These are phyloP conservation scores for Dichomitus squalens DNA, from an alignment of 1,284 basidiomycete species.

Conservation along the genomic window DNA sequence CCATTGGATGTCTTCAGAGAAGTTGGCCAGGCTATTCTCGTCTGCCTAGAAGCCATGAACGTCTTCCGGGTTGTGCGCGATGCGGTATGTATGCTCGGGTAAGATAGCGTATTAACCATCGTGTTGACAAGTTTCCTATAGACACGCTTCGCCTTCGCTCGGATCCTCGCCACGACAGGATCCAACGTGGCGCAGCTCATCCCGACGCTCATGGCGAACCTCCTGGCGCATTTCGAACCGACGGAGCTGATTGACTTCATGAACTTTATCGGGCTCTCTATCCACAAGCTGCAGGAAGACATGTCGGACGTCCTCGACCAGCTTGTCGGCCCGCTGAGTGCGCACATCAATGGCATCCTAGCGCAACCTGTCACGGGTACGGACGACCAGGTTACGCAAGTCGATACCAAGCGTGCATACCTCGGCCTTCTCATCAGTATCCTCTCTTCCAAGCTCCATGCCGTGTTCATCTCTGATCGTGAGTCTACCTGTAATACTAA, in stretches of 20 bases:
- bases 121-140: slow-evolving; percentile 33
- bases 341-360: slow-evolving; percentile 83
- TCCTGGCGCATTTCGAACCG: slow-evolving; percentile 90
- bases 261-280: slow-evolving; percentile 89
- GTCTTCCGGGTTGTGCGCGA: slow-evolving; percentile 88
- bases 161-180: slow-evolving; percentile 90
- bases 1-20: slow-evolving; percentile 84
- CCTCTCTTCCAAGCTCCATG: slow-evolving; percentile 80
- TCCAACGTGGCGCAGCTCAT: slow-evolving; percentile 82
- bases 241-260: slow-evolving; percentile 95
- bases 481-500: slow-evolving; percentile 35
- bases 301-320: slow-evolving; percentile 89
- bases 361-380: slow-evolving; percentile 87
- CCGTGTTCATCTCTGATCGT: slow-evolving; percentile 88
- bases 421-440: slow-evolving; percentile 84
- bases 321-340: slow-evolving; percentile 84
- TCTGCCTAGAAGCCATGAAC: slow-evolving; percentile 89
- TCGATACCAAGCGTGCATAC: slow-evolving; percentile 92
- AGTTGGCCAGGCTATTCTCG: slow-evolving; percentile 88
- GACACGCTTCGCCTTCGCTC: slow-evolving; percentile 94
- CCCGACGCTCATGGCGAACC: slow-evolving; percentile 84
- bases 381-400: slow-evolving; percentile 84
- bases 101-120: slow-evolving; percentile 11
- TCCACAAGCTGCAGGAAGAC: slow-evolving; percentile 89
- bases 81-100: slow-evolving; percentile 66